Percentiles rank a stretch among this genome's conserved stretches.
phyloP scores from a whole-genome alignment of 2,329 filamentous ascomycete genomes.

The Talaromyces albobiverticillius region DNA sequence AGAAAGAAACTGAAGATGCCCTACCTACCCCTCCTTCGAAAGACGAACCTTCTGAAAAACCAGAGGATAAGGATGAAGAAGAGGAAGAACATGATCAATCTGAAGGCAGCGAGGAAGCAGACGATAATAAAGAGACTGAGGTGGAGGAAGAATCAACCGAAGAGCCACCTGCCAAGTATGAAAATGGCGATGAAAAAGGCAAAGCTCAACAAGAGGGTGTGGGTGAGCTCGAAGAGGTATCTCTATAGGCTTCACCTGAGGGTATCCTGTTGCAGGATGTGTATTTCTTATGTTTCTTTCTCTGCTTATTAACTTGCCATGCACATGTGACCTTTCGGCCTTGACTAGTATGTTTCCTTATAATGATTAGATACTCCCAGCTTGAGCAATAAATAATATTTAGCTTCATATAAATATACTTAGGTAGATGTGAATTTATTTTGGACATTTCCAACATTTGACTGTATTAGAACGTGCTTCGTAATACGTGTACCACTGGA shows the following conservation, averaged over 20 bases:
- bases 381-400: not conserved
- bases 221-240: slow-evolving; percentile 22
- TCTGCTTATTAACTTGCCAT: slow-evolving; percentile 1
- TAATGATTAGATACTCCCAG: slow-evolving; percentile 8
- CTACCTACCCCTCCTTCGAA: slow-evolving; percentile 19
- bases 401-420: not conserved
- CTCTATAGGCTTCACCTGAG: slow-evolving; percentile 14
- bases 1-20: slow-evolving; percentile 15
- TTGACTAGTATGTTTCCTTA: slow-evolving; percentile 3
- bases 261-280: not conserved
- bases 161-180: slow-evolving; percentile 8
- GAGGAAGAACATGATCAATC: slow-evolving; percentile 15
- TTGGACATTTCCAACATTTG: too few species aligned
- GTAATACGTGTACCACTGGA: too few species aligned
- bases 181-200: slow-evolving; percentile 1
- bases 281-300: not conserved
- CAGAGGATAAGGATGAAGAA: slow-evolving; percentile 11
- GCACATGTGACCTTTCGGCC: not conserved
- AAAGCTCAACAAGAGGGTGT: slow-evolving; percentile 15
- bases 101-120: slow-evolving; percentile 19
- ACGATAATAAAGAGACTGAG: slow-evolving; percentile 10
- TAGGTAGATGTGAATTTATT: not conserved
- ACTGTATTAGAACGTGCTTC: too few species aligned
- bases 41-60: slow-evolving; percentile 8
- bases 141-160: slow-evolving; percentile 12